Evolutionary conservation across 306 rosid species (phyloP).

Genomic region (Vachellia collinsii): DNA sequence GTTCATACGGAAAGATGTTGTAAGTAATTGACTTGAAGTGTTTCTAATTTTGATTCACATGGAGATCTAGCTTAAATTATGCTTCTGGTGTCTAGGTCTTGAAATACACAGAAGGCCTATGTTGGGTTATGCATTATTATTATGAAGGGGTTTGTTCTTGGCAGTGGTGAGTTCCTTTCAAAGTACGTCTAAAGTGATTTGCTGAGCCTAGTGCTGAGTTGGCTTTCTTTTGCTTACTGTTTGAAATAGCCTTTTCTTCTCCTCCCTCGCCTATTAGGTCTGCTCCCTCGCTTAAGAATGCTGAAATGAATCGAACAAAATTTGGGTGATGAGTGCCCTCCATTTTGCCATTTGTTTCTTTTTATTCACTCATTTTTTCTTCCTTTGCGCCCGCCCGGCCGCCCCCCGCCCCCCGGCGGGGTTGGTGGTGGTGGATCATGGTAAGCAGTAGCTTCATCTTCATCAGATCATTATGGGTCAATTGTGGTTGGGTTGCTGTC

Average conservation of each 20-base stretch:
- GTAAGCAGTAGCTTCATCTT: too few species aligned
- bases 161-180: constrained; percentile 75
- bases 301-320: not conserved
- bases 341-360: not conserved
- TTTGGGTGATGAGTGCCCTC: not conserved
- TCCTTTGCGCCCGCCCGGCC: too few species aligned
- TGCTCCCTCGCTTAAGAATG: not conserved
- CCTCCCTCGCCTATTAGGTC: not conserved
- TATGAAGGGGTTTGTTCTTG: constrained; percentile 99
- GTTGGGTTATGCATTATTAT: constrained; percentile 98
- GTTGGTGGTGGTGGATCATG: too few species aligned
- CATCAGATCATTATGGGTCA: not conserved
- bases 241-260: not conserved
- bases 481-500: not conserved
- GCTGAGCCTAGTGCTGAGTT: constrained; percentile 18
- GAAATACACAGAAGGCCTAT: constrained; percentile 93
- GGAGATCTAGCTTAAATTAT: constrained; percentile 35
- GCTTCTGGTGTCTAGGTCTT: constrained; percentile 60
- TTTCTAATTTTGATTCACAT: constrained; percentile 31
- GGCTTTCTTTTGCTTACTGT: constrained; percentile 18
- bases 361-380: too few species aligned
- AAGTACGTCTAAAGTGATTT: not conserved
- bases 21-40: constrained; percentile 51
- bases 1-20: constrained; percentile 81
- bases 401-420: too few species aligned